A percentile compares a stretch with the other conserved stretches of the same genome.
Evolutionary conservation across 176 grass and related monocot species (phyloP).

Genomic region (Lolium rigidum): DNA sequence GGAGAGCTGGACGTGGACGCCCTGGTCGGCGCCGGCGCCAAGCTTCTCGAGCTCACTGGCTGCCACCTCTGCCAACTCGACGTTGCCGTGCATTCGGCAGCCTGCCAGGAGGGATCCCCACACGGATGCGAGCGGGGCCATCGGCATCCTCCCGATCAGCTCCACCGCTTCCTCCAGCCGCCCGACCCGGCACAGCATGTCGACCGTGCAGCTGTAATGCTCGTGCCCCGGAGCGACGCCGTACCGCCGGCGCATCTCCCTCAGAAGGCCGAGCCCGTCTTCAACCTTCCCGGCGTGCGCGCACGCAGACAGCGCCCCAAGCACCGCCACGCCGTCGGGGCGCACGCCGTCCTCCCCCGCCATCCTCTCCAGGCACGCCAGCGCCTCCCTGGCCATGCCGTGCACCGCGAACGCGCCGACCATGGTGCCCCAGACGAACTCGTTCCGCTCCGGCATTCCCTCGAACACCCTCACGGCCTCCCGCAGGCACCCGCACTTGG

Average conservation of each 20-base stretch:
- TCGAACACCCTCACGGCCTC: conserved; percentile 62
- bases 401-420: conserved; percentile 79
- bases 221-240: conserved; percentile 61
- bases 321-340: conserved; percentile 68
- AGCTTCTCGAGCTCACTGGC: conserved; percentile 61
- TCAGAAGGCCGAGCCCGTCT: conserved; percentile 58
- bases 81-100: conserved; percentile 65
- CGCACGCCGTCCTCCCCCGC: conserved; percentile 55
- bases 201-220: conserved; percentile 82
- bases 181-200: conserved; percentile 86
- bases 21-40: conserved; percentile 58
- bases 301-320: conserved; percentile 65
- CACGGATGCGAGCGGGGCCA: conserved; percentile 60
- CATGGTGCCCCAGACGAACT: conserved; percentile 80
- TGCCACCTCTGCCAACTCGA: conserved; percentile 72
- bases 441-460: conserved; percentile 75
- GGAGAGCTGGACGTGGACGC: conserved; percentile 77
- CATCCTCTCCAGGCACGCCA: conserved; percentile 69
- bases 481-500: conserved; percentile 79
- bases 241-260: conserved; percentile 56
- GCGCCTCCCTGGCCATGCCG: conserved; percentile 51
- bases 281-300: conserved; percentile 68
- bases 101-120: conserved; percentile 77
- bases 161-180: conserved; percentile 59
- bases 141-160: conserved; percentile 70